Evolutionary conservation across 495 filamentous ascomycete species (phyloP).

Genomic region (Jackrogersella minutella): DNA sequence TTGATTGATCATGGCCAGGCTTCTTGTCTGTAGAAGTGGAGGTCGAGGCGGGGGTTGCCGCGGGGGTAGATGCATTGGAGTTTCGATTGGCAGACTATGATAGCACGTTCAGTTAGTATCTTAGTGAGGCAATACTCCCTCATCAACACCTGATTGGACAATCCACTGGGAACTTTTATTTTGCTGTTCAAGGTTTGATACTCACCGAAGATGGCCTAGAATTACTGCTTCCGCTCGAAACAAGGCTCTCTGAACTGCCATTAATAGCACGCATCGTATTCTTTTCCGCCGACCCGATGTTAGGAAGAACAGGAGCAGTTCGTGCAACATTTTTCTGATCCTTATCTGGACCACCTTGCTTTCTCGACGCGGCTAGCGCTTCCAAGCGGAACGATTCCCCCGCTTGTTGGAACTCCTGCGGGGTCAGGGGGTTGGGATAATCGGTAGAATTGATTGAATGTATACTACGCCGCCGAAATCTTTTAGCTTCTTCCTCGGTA

Average conservation of each 20-base stretch:
- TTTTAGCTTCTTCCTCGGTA: constrained; percentile 70
- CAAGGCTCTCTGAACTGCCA: constrained; percentile 56
- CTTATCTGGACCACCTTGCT: constrained; percentile 44
- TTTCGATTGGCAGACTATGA: constrained; percentile 59
- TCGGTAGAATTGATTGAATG: constrained; percentile 76
- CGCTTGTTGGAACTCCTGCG: constrained; percentile 50
- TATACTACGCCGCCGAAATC: constrained; percentile 83
- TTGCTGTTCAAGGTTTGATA: constrained; percentile 18
- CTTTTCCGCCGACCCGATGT: constrained; percentile 28
- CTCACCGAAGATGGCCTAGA: constrained; percentile 58
- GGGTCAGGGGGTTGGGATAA: constrained; percentile 53
- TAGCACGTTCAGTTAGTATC: constrained; percentile 47
- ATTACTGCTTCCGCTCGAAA: constrained; percentile 54
- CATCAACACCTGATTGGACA: constrained; percentile 52
- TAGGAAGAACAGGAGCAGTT: constrained; percentile 28
- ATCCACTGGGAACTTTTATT: constrained; percentile 29
- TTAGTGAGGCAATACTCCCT: constrained; percentile 21
- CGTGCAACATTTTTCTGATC: constrained; percentile 44
- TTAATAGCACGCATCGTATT: constrained; percentile 43
- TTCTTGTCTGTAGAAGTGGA: constrained; percentile 50
- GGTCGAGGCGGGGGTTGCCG: constrained; percentile 58
- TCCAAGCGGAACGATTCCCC: constrained; percentile 50
- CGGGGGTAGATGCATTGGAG: constrained; percentile 52
- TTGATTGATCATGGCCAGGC: constrained; percentile 61
- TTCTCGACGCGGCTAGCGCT: constrained; percentile 45